phyloP scores from a whole-genome alignment of 495 filamentous ascomycete genomes.

The Talaromyces liani region DNA sequence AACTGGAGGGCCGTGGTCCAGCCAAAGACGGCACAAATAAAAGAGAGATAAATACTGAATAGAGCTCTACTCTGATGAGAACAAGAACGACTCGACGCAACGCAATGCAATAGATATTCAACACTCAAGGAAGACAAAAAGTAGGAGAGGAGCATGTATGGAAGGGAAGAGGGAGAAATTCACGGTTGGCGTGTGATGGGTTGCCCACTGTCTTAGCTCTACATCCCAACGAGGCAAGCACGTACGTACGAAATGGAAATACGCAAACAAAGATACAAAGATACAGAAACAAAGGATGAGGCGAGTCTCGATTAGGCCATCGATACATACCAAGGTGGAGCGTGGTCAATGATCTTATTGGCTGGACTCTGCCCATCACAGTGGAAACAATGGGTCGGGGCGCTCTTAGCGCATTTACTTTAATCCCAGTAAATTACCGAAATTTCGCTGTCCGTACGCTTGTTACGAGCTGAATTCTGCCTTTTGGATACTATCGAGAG shows the following conservation, averaged over 20 bases:
- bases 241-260: background rate
- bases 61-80: background rate
- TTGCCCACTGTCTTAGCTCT: background rate
- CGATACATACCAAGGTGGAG: background rate
- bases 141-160: background rate
- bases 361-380: background rate
- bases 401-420: background rate
- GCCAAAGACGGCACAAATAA: background rate
- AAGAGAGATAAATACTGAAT: background rate
- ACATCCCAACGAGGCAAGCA: background rate
- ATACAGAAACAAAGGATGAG: background rate
- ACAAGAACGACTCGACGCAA: background rate
- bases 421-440: background rate
- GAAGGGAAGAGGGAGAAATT: background rate
- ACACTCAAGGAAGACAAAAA: background rate
- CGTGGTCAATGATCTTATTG: background rate
- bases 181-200: background rate
- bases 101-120: background rate
- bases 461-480: background rate
- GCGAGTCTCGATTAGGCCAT: background rate
- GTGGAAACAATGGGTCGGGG: background rate
- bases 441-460: background rate
- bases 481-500: background rate
- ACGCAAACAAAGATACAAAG: background rate
- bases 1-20: background rate